Conservation (phyloP, 768 basidiomycete species). For the Podaxis carcinomalis region DNA sequence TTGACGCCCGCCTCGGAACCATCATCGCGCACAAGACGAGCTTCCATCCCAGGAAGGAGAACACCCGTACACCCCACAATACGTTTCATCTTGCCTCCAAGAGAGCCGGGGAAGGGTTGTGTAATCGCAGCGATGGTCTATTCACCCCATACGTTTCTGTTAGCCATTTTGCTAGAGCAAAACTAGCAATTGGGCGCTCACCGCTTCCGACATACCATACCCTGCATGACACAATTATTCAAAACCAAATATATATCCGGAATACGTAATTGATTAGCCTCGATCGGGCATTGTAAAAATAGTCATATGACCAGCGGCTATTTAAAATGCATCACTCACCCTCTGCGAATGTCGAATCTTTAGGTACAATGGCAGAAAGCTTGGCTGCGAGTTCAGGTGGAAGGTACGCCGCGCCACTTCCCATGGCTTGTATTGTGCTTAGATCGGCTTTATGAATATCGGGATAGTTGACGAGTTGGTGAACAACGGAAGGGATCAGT, state of each 20-base stretch:
- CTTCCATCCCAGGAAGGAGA: constrained; percentile 61
- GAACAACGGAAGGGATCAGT: constrained; percentile 60
- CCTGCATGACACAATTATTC: constrained; percentile 30
- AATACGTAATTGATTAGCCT: too few relatives aligned
- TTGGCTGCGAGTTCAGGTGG: constrained; percentile 48
- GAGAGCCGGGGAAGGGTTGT: constrained; percentile 39
- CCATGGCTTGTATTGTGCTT: constrained; percentile 39
- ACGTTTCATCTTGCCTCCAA: constrained; percentile 37
- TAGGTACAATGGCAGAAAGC: constrained; percentile 32
- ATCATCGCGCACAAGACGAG: constrained; percentile 55
- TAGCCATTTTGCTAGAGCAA: neutral
- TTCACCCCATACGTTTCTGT: neutral
- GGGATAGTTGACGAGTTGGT: constrained; percentile 62
- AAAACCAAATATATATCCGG: too few relatives aligned
- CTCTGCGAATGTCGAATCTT: constrained; percentile 32
- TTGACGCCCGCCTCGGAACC: constrained; percentile 47
- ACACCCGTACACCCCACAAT: constrained; percentile 49
- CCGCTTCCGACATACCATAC: constrained; percentile 70
- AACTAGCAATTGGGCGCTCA: constrained; percentile 26
- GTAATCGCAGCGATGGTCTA: constrained; percentile 53
- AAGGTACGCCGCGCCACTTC: constrained; percentile 64
- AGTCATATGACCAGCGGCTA: neutral
- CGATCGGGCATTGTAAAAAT: too few relatives aligned
- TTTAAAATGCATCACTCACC: constrained; percentile 29
- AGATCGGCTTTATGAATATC: constrained; percentile 45